Evolutionary conservation across 345 rosid genomes (phyloP), one percentile per base, ranked within the genome.

Genomic region (Odontarrhena argentea): DNA sequence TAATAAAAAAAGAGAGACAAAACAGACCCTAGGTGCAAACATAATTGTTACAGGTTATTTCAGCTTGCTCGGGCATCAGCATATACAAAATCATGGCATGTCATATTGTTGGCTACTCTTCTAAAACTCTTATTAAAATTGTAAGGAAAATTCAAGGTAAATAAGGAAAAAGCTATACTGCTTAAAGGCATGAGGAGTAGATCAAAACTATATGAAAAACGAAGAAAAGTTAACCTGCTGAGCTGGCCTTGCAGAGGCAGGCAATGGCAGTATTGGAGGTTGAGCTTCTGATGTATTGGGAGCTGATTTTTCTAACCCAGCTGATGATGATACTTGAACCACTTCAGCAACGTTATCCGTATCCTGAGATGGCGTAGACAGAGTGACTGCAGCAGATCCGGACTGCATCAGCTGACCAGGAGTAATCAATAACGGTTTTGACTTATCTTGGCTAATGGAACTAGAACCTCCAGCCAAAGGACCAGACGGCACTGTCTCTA

Each of bases 251-350:
- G 85, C 80, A 63, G 85, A 81, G 30, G 83, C 76, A 50, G 98
- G 98, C 73, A 87, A 78, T 54, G 98, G 91, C 76, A 92, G 80
- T 55, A 92, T 80, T 15, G 96, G 93, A 26, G 93, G 96, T 75
- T 87, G 89, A 61, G 85, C 73, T 79, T 80, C 88, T 3, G 77
- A 70, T n/a, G 75, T 78, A 54, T 56, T 40, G 2, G 92, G 78
- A 46, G 58, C 70, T 37, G 82, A 71, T 72, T 87, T 80, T 75
- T 81, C 85, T 42, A 81, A 50, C 63, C 66, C 68, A 73, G 82
- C 65, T 67, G 85, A 65, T 34, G 84, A 42, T 7, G 90, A 78
- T n/a, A 74, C 81, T 68, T 81, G 84, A 76, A 86, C 90, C 68
- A 84, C 88, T 77, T 85, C 88, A 69, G 79, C 85, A 71, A 87